Evolutionary conservation across 2,329 filamentous ascomycete species (phyloP), one percentile per base, ranked within the genome.

Genomic region (Phoma sp.): DNA sequence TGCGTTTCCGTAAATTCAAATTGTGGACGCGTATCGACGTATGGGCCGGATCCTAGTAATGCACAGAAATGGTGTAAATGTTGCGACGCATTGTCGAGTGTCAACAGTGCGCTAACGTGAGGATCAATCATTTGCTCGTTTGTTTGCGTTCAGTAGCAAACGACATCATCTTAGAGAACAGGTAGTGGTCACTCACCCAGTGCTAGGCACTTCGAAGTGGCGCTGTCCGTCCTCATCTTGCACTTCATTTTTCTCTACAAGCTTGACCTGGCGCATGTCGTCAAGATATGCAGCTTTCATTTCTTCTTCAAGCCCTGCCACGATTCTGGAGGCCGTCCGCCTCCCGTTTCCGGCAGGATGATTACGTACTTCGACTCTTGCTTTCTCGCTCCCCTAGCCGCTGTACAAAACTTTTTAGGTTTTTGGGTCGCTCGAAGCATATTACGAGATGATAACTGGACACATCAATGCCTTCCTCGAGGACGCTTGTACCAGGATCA

Each of bases 1-100:
- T 71, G 64, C 15, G 74, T 63, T n/a, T 78, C 68, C 3, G 78
- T 69, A 28, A 86, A 78, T 11, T 85, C 78, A 65, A 92, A 96
- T 40, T 89, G 84, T 0, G 93, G 92, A 1, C 83, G 78, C 15
- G 77, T 77, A 60, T 92, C 85, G 6, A 87, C 80, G 66, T 87
- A 91, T 23, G 84, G 82, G 1, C 78, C 78, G 0, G 77, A 76
- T 0, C 84, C 81, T 0, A 92, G 72, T 0, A 82, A 81, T 0
- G 80, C 77, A 72, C 93, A 97, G 63, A 97, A 96, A 72, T 96
- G 91, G 39, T 90, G 80, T 1, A 98, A 81, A 71, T 95, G 92
- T n/a, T 81, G 75, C 40, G 88, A 84, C 1, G 91, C 89, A 60
- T 90, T 90, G 32, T 90, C 84, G 1, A 92, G 80, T 10, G 89